Conservation (phyloP, 495 filamentous ascomycete genomes). For the Chaetomidium leptoderma region DNA sequence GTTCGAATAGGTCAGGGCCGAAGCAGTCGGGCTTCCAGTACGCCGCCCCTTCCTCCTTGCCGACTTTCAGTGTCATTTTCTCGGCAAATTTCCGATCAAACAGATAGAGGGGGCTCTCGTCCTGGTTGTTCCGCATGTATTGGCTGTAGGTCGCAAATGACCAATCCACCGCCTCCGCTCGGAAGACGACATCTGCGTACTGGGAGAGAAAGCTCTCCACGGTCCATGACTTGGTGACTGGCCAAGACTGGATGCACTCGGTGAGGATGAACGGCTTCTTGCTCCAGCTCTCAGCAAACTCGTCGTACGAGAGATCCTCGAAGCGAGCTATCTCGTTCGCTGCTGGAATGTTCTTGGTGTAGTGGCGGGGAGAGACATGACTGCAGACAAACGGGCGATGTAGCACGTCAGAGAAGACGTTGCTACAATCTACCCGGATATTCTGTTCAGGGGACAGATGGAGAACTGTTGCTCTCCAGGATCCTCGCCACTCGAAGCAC, state of each 20-base stretch:
- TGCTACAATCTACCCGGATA: constrained; percentile 60
- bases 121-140: constrained; percentile 77
- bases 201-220: constrained; percentile 56
- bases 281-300: constrained; percentile 73
- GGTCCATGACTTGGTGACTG: constrained; percentile 70
- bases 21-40: constrained; percentile 90
- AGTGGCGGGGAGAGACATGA: constrained; percentile 63
- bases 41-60: constrained; percentile 48
- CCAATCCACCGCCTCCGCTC: constrained; percentile 95
- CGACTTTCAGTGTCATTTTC: constrained; percentile 72
- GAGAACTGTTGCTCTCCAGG: constrained; percentile 81
- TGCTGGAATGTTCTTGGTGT: constrained; percentile 63
- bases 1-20: constrained; percentile 79
- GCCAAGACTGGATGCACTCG: constrained; percentile 77
- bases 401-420: constrained; percentile 86
- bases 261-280: constrained; percentile 86
- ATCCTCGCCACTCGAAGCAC: constrained; percentile 70
- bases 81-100: constrained; percentile 85
- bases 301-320: constrained; percentile 60
- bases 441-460: constrained; percentile 49
- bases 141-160: constrained; percentile 68
- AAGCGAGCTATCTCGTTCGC: constrained; percentile 71
- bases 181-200: constrained; percentile 66
- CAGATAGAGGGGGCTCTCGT: constrained; percentile 90
- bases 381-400: constrained; percentile 91